Base-by-base conservation (phyloP, 495 filamentous ascomycete genomes). In the Aspergillus mulundensis region DNA sequence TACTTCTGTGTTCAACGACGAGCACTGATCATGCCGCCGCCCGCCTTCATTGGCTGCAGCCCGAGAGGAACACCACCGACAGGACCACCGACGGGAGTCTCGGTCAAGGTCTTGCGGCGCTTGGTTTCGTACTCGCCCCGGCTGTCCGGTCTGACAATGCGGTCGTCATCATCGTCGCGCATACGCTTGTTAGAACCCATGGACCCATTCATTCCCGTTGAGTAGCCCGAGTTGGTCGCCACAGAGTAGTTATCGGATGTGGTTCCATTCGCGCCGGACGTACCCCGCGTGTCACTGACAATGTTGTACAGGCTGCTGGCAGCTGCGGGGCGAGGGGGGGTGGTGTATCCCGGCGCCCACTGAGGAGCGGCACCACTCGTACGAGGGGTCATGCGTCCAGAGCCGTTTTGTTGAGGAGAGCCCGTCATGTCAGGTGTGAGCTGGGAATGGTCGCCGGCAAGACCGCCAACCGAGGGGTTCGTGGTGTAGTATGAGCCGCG, bases 301-400 rank as follows among this genome's bases (percentile, higher is more conserved):
- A 93, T 84, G 72, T 87, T 94, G 78, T 96, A 96, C 39, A 96
- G 75, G 61, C 86, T 94, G 70, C 89, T 90, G 0, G 89, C 83
- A 5, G 88, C 80, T 15, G 77, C 54, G 10, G 78, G 79, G 24
- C 90, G 84, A 32, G 92, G 94, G 44, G 94, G 89, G 1, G 91
- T 95, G 53, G 77, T 84, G 69, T 88, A 93, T 44, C 90, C 91
- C 5, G 83, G 78, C 3, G 77, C 78, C 79, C 93, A 97, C 68
- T 94, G 90, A 20, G 86, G 78, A 19, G 85, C 78, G 6, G 81
- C 74, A 15, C 79, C 76, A 20, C 83, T 77, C 0, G 88, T 94
- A 50, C 94, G 83, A 14, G 93, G 92, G 11, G 94, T 97, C 50
- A 91, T 90, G 36, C 90, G 83, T 36, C 90, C 92, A 18, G 92